These are phyloP conservation scores for Sarocladiaceae sp. DNA, from an alignment of 2,329 filamentous ascomycete genomes.

Conservation along the genomic window DNA sequence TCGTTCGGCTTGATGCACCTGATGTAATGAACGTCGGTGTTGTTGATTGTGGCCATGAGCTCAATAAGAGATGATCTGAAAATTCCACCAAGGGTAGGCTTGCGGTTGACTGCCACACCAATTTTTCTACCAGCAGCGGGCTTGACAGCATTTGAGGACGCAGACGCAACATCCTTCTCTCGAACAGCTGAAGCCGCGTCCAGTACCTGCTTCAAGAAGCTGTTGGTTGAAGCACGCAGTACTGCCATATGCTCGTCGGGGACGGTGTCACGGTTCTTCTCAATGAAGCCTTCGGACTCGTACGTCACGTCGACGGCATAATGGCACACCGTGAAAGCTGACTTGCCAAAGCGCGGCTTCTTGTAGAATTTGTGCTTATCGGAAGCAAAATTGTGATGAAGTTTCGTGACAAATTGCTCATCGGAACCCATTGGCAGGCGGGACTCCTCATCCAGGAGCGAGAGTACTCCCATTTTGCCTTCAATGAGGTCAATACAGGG, in stretches of 20 bases:
- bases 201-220: conserved; percentile 77
- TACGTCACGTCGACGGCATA: conserved; percentile 98
- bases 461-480: conserved; percentile 88
- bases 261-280: conserved; percentile 98
- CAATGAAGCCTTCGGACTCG: conserved; percentile 97
- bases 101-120: conserved; percentile 86
- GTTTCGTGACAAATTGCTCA: conserved; percentile 91
- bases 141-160: conserved; percentile 68
- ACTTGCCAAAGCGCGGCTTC: conserved; percentile 96
- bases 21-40: conserved; percentile 97
- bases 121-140: conserved; percentile 77
- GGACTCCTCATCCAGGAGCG: conserved; percentile 92
- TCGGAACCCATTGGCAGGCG: conserved; percentile 95
- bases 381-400: conserved; percentile 85
- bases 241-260: conserved; percentile 98
- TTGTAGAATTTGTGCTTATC: conserved; percentile 98
- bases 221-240: conserved; percentile 74
- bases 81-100: conserved; percentile 94
- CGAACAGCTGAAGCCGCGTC: conserved; percentile 80
- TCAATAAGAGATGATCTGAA: conserved; percentile 98
- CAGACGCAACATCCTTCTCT: conserved; percentile 73
- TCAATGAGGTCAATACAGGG: conserved; percentile 98
- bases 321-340: conserved; percentile 94
- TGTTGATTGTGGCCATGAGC: conserved; percentile 95
- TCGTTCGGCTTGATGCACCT: conserved; percentile 99